Evolutionary conservation across 192 early-diverging fungal species (phyloP).

Genomic region (Borealophlyctis nickersoniae): DNA sequence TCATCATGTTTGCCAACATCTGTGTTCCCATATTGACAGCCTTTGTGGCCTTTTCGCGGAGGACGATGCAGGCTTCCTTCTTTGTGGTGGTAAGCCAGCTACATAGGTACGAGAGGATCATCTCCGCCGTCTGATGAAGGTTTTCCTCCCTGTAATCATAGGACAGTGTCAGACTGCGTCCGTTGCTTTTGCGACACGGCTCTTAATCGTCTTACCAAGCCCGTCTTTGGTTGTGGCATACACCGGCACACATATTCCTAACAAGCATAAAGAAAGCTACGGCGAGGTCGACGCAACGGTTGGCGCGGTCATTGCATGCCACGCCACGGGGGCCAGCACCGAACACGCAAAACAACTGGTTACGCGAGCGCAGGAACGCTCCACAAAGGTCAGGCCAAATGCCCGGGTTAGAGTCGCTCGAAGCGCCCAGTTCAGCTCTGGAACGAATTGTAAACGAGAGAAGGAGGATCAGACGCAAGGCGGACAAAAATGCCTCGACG

Average conservation of each 20-base stretch:
- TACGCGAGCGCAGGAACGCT: conserved; percentile 22
- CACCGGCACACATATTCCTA: conserved; percentile 42
- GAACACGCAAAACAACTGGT: conserved; percentile 32
- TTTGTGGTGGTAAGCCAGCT: conserved; percentile 35
- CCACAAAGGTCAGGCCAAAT: conserved; percentile 17
- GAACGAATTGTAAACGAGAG: background rate
- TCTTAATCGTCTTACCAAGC: conserved; percentile 32
- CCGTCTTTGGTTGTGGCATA: conserved; percentile 33
- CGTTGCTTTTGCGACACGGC: background rate
- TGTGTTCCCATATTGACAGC: conserved; percentile 46
- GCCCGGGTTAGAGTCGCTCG: background rate
- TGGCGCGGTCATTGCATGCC: conserved; percentile 26
- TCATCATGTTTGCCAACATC: conserved; percentile 51
- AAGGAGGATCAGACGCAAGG: background rate
- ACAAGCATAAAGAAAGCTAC: conserved; percentile 36
- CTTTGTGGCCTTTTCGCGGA: conserved; percentile 27
- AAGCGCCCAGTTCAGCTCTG: background rate
- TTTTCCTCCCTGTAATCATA: conserved; percentile 30
- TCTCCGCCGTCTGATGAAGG: conserved; percentile 36
- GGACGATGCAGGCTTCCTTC: conserved; percentile 22
- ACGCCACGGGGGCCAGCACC: conserved; percentile 32
- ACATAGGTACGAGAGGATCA: conserved; percentile 35
- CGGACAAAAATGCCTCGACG: background rate
- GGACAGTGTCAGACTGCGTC: no score
- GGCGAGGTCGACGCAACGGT: conserved; percentile 25